These are phyloP conservation scores for Xylaria hypoxylon DNA, from an alignment of 2,329 filamentous ascomycete species.

Conservation along the genomic window DNA sequence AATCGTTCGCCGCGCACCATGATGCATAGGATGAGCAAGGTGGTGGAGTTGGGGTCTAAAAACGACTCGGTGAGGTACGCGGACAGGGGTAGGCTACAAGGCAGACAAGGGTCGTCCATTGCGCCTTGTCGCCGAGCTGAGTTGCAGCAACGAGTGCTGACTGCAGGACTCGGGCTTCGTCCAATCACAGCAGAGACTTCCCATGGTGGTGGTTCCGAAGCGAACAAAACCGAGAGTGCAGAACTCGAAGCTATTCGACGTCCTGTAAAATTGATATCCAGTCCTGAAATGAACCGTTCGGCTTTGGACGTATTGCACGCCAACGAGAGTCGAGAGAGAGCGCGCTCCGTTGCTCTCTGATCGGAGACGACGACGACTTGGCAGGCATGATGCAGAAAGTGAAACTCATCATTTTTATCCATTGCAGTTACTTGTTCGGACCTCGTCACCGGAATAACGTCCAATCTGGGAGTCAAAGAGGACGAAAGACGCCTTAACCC, in stretches of 20 bases:
- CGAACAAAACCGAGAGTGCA: constrained; percentile 39
- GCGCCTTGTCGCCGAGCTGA: constrained; percentile 52
- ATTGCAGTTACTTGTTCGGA: constrained; percentile 29
- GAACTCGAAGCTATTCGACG: constrained; percentile 44
- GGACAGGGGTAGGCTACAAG: constrained; percentile 51
- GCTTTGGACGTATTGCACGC: constrained; percentile 48
- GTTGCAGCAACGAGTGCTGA: constrained; percentile 50
- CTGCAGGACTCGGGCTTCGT: constrained; percentile 51
- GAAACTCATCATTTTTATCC: constrained; percentile 34
- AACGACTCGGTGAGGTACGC: constrained; percentile 51
- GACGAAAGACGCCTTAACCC: constrained; percentile 6
- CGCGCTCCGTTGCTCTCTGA: constrained; percentile 29
- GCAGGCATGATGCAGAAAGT: constrained; percentile 37
- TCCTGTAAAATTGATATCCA: constrained; percentile 36
- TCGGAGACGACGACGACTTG: constrained; percentile 36
- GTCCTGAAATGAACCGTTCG: constrained; percentile 44
- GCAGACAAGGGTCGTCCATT: constrained; percentile 51
- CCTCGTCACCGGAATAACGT: constrained; percentile 25
- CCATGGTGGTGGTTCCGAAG: constrained; percentile 39
- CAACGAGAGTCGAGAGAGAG: constrained; percentile 33
- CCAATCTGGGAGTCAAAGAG: constrained; percentile 16
- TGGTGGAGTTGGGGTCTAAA: constrained; percentile 51
- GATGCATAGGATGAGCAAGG: constrained; percentile 47
- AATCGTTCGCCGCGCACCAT: constrained; percentile 48
- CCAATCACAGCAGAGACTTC: constrained; percentile 47